Evolutionary conservation across 1,139 yeast genomes (phyloP).

Genomic region (Diutina scorzettiae): DNA sequence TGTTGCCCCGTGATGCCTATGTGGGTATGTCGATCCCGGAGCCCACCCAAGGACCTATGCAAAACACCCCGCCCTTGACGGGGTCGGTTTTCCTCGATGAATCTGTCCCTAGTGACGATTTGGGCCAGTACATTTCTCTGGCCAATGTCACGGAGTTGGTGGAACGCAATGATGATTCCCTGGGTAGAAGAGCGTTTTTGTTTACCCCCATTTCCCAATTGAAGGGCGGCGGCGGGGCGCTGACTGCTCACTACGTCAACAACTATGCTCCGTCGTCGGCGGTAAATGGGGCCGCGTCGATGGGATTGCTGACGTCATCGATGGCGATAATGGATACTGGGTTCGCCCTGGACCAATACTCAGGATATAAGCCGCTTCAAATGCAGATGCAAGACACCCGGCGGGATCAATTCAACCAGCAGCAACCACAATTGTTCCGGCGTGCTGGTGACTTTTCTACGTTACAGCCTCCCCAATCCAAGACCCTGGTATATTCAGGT

Average conservation of each 20-base stretch:
- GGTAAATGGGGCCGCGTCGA: not conserved
- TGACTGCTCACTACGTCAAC: constrained; percentile 1
- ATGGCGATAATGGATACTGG: not conserved
- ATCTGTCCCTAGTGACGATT: constrained; percentile 62
- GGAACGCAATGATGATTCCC: constrained; percentile 42
- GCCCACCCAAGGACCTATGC: constrained; percentile 66
- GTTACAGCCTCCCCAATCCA: constrained; percentile 13
- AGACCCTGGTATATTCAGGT: constrained; percentile 25
- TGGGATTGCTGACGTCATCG: not conserved
- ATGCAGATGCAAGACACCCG: constrained; percentile 1
- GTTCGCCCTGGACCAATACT: not conserved
- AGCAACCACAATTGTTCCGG: constrained; percentile 13
- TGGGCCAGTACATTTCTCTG: constrained; percentile 55
- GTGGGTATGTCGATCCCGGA: constrained; percentile 69
- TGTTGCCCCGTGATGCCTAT: constrained; percentile 64
- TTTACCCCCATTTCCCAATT: constrained; percentile 38
- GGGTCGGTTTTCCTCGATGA: constrained; percentile 84
- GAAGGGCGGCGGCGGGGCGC: constrained; percentile 12
- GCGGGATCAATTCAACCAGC: constrained; percentile 9
- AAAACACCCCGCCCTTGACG: constrained; percentile 74
- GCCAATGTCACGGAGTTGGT: constrained; percentile 25
- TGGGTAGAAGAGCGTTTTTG: constrained; percentile 28
- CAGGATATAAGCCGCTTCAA: not conserved
- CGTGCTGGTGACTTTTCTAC: constrained; percentile 12
- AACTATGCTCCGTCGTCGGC: not conserved